Evolutionary conservation across 78 protist genomes (phyloP), one percentile per base, ranked within the genome.

Genomic region (Guillardia theta): DNA sequence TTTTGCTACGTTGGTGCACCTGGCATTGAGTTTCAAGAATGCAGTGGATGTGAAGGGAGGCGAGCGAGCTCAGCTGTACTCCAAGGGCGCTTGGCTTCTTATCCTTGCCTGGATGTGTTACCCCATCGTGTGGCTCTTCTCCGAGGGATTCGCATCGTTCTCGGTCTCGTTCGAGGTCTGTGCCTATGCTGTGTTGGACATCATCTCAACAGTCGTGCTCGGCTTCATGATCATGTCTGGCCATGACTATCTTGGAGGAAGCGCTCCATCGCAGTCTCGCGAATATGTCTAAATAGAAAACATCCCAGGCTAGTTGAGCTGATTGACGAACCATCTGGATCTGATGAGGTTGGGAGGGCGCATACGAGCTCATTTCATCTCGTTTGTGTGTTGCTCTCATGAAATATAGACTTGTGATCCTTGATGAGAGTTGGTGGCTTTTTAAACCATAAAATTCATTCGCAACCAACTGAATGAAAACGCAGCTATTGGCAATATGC

Each of bases 111-210:
- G 53, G 90, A 43, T 39, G 44, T 80, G 53, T 27, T 88, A 88
- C 64, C 93, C 93, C 41, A 18, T 88, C n/a, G 93, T 88, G 54
- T 88, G 93, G 93, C 93, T 88, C 47, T 88, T 88, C 93, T 88
- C 93, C 10, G 93, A 88, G 93, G 93, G 93, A 36, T 88, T 88
- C 64, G 93, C 93, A 10, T 48, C 76, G 47, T 88, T 88, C 93
- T 88, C 93, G 39, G 93, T 88, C 47, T 48, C 76, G 30, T 88
- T 88, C 64, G 93, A 88, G 93, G 93, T 88, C 33, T 48, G 90
- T 48, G 90, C 90, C 50, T 80, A 80, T n/a, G 90, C 90, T 21
- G 45, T 80, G 22, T 48, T 80, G 44, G 90, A 80, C 90, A 80
- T 80, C 90, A 44, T 80, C 90, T 27, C 48, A 33, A 80, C 39